Evolutionary conservation across 2,329 filamentous ascomycete species (phyloP).

Genomic region (Sclerotiophoma versabilis): DNA sequence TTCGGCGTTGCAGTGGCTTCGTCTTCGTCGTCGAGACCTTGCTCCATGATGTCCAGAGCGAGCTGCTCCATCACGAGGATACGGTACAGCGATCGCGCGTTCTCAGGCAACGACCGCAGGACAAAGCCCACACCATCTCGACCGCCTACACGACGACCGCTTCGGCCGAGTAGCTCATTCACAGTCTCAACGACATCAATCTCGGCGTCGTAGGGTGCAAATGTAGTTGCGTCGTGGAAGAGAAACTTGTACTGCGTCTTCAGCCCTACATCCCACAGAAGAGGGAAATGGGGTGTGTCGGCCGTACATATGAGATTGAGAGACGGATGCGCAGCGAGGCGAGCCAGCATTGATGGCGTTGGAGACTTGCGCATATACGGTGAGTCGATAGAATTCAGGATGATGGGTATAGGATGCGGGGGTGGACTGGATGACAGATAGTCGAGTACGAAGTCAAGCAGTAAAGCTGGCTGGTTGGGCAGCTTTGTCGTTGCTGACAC

Average conservation of each 20-base stretch:
- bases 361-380: slow-evolving; percentile 73
- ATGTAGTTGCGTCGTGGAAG: slow-evolving; percentile 95
- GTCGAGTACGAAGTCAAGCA: slow-evolving; percentile 71
- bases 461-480: slow-evolving; percentile 70
- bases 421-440: slow-evolving; percentile 60
- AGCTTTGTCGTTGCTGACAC: slow-evolving; percentile 59
- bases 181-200: slow-evolving; percentile 89
- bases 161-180: slow-evolving; percentile 83
- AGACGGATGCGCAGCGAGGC: slow-evolving; percentile 75
- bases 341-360: slow-evolving; percentile 75
- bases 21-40: slow-evolving; percentile 36
- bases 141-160: slow-evolving; percentile 79
- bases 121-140: slow-evolving; percentile 93
- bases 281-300: slow-evolving; percentile 84
- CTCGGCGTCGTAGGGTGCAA: slow-evolving; percentile 75
- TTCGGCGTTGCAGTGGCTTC: slow-evolving; percentile 23
- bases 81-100: slow-evolving; percentile 85
- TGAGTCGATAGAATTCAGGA: slow-evolving; percentile 89
- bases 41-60: slow-evolving; percentile 65
- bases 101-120: slow-evolving; percentile 86
- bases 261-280: slow-evolving; percentile 90
- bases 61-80: slow-evolving; percentile 86
- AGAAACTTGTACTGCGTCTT: slow-evolving; percentile 83
- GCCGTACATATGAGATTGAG: slow-evolving; percentile 80
- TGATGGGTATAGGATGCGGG: slow-evolving; percentile 63